phyloP scores from a whole-genome alignment of 1,284 basidiomycete species.

The Grifola frondosa region DNA sequence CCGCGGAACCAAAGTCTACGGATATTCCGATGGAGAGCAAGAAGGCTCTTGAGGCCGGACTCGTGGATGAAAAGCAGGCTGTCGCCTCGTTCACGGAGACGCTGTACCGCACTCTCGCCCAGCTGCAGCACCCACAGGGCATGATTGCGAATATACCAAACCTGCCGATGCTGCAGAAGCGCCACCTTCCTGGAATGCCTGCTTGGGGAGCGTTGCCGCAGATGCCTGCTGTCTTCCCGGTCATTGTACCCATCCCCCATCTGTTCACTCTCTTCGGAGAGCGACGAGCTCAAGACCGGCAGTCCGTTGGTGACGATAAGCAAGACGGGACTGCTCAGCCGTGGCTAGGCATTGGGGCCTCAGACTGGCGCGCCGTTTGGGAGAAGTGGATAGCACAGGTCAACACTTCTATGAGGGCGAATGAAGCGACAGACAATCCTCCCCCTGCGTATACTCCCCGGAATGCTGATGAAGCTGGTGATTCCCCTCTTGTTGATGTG shows the following conservation, averaged over 20 bases:
- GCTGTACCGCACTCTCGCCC: conserved; percentile 73
- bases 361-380: conserved; percentile 65
- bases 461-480: conserved; percentile 31
- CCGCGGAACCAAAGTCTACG: conserved; percentile 1
- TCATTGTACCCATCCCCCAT: conserved; percentile 69
- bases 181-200: conserved; percentile 44
- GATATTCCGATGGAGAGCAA: conserved; percentile 15
- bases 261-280: conserved; percentile 64
- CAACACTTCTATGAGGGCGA: conserved; percentile 44
- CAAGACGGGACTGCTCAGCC: conserved; percentile 33
- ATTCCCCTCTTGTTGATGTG: conserved; percentile 5
- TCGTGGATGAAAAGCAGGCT: conserved; percentile 60
- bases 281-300: conserved; percentile 36
- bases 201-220: conserved; percentile 70
- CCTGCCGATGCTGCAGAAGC: conserved; percentile 48
- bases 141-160: conserved; percentile 59
- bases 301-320: conserved; percentile 35
- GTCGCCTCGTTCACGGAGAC: conserved; percentile 65
- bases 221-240: conserved; percentile 77
- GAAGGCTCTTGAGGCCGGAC: conserved; percentile 26
- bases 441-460: conserved; percentile 72
- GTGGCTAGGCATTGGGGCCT: conserved; percentile 46
- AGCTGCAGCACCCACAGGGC: conserved; percentile 59
- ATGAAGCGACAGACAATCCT: conserved; percentile 46
- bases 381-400: conserved; percentile 70